phyloP scores from a whole-genome alignment of 306 rosid genomes.

The Biancaea sappan region DNA sequence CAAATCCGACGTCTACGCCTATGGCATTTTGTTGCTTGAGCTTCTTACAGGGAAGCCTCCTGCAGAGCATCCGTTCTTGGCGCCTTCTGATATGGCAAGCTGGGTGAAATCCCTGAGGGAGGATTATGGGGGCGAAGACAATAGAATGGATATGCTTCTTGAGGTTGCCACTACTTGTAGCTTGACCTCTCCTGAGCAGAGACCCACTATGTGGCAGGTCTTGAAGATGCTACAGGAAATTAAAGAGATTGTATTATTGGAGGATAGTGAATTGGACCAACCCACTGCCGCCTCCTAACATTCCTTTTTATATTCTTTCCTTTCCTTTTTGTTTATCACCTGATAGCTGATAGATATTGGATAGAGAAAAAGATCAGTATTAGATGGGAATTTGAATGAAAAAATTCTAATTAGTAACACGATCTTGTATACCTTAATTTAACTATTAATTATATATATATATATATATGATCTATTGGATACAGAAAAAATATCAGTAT shows the following conservation, averaged over 20 bases:
- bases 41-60: slow-evolving; percentile 79
- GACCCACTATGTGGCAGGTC: slow-evolving; percentile 97
- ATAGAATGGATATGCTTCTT: slow-evolving; percentile 73
- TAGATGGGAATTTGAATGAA: neutral
- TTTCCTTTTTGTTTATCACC: neutral
- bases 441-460: neutral
- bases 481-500: slow-evolving; percentile 28
- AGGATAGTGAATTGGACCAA: slow-evolving; percentile 56
- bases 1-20: slow-evolving; percentile 74
- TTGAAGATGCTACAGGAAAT: slow-evolving; percentile 93
- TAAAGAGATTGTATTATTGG: slow-evolving; percentile 62
- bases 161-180: slow-evolving; percentile 80
- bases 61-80: slow-evolving; percentile 53
- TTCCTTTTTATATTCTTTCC: neutral
- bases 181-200: slow-evolving; percentile 76
- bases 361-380: slow-evolving; percentile 31
- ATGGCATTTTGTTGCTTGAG: slow-evolving; percentile 75
- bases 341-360: slow-evolving; percentile 21
- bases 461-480: too few relatives aligned
- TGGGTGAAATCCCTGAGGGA: slow-evolving; percentile 73
- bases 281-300: slow-evolving; percentile 27
- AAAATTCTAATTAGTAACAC: neutral
- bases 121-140: slow-evolving; percentile 56
- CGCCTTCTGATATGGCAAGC: slow-evolving; percentile 53
- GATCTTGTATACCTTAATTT: neutral